Percentiles rank a stretch among this genome's conserved stretches.
These are phyloP conservation scores for Tagetes patula DNA, from an alignment of 129 eudicot species.

Conservation along the genomic window DNA sequence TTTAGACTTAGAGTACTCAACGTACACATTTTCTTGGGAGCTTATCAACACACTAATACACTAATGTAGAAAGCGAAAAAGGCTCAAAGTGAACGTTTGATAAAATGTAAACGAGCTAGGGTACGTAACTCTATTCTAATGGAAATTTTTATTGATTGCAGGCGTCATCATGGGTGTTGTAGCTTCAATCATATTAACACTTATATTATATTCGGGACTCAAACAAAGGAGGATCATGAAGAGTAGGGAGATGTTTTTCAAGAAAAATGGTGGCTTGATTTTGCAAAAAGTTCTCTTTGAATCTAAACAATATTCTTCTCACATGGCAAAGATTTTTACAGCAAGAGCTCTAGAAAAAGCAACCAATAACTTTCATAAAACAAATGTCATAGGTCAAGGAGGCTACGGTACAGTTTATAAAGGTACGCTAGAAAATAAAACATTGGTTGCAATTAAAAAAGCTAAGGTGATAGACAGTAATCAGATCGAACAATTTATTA, in stretches of 20 bases:
- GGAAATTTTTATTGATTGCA: not conserved
- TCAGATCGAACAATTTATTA: conserved; percentile 33
- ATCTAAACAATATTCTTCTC: conserved; percentile 9
- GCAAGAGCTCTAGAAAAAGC: conserved; percentile 22
- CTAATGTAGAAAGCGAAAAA: too few relatives aligned
- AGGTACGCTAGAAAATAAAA: conserved; percentile 18
- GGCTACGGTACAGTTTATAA: conserved; percentile 26
- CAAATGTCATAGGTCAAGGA: not conserved
- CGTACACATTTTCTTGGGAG: too few relatives aligned
- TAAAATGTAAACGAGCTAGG: too few relatives aligned
- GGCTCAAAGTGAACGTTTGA: too few relatives aligned
- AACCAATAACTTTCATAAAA: conserved; percentile 23
- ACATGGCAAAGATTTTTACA: conserved; percentile 5
- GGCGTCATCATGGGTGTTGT: conserved; percentile 18
- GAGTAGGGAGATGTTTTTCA: conserved; percentile 26
- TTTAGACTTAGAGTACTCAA: too few relatives aligned
- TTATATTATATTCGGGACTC: conserved; percentile 14
- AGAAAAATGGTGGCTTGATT: conserved; percentile 13
- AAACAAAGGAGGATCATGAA: conserved; percentile 20
- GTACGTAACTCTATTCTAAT: not conserved
- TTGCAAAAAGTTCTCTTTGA: conserved; percentile 27
- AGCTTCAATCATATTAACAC: conserved; percentile 14
- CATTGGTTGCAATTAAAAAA: conserved; percentile 22
- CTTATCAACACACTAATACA: too few relatives aligned
- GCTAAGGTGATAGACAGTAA: conserved; percentile 16